Evolutionary conservation across 345 rosid genomes (phyloP), one percentile per base, ranked within the genome.

Genomic region (Excoecaria agallocha): DNA sequence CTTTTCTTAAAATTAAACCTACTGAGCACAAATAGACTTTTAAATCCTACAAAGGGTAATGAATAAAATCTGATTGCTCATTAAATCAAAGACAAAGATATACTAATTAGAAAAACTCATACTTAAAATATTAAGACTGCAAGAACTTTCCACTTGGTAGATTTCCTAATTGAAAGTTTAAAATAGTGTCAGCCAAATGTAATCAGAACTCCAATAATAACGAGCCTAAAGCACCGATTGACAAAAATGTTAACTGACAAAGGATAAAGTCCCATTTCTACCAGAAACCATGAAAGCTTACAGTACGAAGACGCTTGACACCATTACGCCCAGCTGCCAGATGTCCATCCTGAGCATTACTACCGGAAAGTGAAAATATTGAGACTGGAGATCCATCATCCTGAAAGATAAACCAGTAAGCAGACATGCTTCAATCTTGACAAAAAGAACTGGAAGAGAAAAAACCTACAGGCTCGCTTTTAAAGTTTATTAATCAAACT

Each of bases 341-440:
- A 82, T 89, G 98, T 25, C 94, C 96, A 66, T 95, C 99, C 82
- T 90, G 96, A 61, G 94, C 84, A 80, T 77, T 91, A 79, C 85
- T 91, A 24, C 93, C 97, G 59, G 94, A 81, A 52, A 95, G 88
- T 55, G 96, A 71, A 75, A 93, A 95, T 52, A 95, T 79, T 12
- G 99, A 95, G 65, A 95, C 99, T 45, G 89, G 88, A 84, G 97
- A 91, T 71, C 97, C 99, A 78, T 95, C 99, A 69, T 95, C 99
- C 99, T 95, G 80, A 56, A 75, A 70, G 74, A 66, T 63, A 46
- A 74, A 68, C 46, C 77, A 80, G 50, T 12, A 69, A 24, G 30
- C 30, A 30, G 30, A 30, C 30, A 30, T 17, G 49, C 8, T 51
- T 7, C 2, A 25, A 24, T 11, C 15, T 43, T 38, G n/a, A 12